Evolutionary conservation across 1,284 basidiomycete species (phyloP).

Genomic region (Boletellus deceptivus): DNA sequence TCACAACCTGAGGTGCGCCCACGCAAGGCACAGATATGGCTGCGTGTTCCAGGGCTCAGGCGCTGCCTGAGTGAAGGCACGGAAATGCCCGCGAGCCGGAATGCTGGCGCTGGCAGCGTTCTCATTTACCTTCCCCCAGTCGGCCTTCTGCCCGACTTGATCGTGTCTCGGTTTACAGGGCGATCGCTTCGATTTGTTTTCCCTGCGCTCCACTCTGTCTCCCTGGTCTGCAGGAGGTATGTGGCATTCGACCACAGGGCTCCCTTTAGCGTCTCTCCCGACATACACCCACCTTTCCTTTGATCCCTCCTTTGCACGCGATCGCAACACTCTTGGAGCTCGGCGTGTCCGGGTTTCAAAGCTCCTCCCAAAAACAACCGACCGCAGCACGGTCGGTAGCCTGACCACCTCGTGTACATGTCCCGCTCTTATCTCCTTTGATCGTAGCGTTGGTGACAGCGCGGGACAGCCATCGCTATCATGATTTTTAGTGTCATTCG

Average conservation of each 20-base stretch:
- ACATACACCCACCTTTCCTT: too few relatives aligned
- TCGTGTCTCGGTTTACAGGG: neutral
- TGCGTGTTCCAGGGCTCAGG: neutral
- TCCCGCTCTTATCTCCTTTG: constrained; percentile 1
- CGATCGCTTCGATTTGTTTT: neutral
- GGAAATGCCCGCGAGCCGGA: constrained; percentile 20
- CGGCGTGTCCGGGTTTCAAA: neutral
- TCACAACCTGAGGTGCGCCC: constrained; percentile 1
- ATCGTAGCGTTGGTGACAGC: constrained; percentile 21
- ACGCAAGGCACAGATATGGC: neutral
- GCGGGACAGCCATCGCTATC: constrained; percentile 3
- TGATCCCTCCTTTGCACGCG: neutral
- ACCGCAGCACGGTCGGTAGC: neutral
- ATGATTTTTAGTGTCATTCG: constrained; percentile 1
- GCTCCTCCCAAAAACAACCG: neutral
- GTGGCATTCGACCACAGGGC: neutral
- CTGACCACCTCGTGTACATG: neutral
- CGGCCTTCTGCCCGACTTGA: neutral
- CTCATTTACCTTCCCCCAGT: neutral
- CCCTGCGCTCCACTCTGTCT: neutral
- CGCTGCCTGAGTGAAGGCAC: constrained; percentile 2
- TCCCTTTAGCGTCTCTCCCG: too few relatives aligned
- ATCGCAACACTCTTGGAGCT: neutral
- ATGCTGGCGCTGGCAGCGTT: neutral
- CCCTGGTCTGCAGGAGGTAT: neutral